Evolutionary conservation across 1,284 basidiomycete species (phyloP).

Genomic region (Chalciporus piperatoides): DNA sequence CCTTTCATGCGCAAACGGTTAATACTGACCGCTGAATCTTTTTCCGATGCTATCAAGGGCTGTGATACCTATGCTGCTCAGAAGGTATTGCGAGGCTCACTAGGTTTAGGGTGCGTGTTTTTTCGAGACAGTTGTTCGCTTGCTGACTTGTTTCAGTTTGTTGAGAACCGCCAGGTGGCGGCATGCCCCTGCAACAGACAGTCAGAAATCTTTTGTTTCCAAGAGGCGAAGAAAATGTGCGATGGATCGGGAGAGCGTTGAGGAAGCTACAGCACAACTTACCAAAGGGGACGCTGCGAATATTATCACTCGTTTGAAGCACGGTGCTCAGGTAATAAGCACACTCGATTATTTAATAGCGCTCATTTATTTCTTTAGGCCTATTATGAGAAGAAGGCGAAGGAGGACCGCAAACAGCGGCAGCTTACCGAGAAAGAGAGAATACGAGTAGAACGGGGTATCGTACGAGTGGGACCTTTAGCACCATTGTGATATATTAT

Average conservation of each 20-base stretch:
- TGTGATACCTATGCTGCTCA: slow-evolving; percentile 63
- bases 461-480: slow-evolving; percentile 59
- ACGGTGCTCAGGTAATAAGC: slow-evolving; percentile 63
- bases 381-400: slow-evolving; percentile 54
- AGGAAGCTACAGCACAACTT: slow-evolving; percentile 41
- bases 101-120: slow-evolving; percentile 44
- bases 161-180: slow-evolving; percentile 75
- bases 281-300: slow-evolving; percentile 78
- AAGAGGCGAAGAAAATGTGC: slow-evolving; percentile 51
- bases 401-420: slow-evolving; percentile 37
- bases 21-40: slow-evolving; percentile 49
- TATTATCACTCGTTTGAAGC: slow-evolving; percentile 72
- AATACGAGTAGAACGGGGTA: slow-evolving; percentile 46
- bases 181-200: slow-evolving; percentile 55
- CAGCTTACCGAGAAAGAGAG: slow-evolving; percentile 44
- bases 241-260: slow-evolving; percentile 16
- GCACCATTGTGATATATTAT: slow-evolving; percentile 11
- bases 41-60: slow-evolving; percentile 59
- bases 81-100: slow-evolving; percentile 50
- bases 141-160: slow-evolving; percentile 42
- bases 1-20: slow-evolving; percentile 53
- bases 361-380: slow-evolving; percentile 36
- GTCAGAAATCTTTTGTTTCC: slow-evolving; percentile 61
- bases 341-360: neutral
- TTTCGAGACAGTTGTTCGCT: slow-evolving; percentile 1